A percentile compares a stretch with the other conserved stretches of the same genome.
phyloP scores from a whole-genome alignment of 306 rosid genomes.

The Citrullus amarus region DNA sequence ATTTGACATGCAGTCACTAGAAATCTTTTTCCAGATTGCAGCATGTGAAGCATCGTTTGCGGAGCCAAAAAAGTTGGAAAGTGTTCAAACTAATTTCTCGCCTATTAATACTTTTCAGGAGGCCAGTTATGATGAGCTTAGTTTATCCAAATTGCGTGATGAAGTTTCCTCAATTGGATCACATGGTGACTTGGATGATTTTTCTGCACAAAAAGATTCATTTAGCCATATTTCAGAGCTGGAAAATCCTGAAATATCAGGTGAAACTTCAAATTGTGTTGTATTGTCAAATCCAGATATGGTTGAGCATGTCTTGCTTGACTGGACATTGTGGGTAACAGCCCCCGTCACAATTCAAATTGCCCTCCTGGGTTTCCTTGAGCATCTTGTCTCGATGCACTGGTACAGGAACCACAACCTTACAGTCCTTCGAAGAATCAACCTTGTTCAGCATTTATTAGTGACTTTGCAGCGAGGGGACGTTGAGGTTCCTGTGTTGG shows the following conservation, averaged over 20 bases:
- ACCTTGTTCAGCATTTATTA: slow-evolving; percentile 94
- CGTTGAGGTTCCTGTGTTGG: slow-evolving; percentile 96
- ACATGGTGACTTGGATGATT: slow-evolving; percentile 86
- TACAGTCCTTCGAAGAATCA: slow-evolving; percentile 76
- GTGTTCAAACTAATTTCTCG: slow-evolving; percentile 37
- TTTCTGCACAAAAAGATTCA: slow-evolving; percentile 79
- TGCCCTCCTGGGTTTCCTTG: slow-evolving; percentile 88
- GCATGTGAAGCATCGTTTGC: slow-evolving; percentile 99
- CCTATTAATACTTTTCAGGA: slow-evolving; percentile 51
- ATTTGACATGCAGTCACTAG: slow-evolving; percentile 95
- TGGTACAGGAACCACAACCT: slow-evolving; percentile 97
- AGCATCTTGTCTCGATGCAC: slow-evolving; percentile 98
- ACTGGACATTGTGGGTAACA: slow-evolving; percentile 98
- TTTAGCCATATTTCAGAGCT: slow-evolving; percentile 93
- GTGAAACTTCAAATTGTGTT: slow-evolving; percentile 94
- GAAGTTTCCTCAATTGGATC: slow-evolving; percentile 85
- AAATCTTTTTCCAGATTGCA: slow-evolving; percentile 93
- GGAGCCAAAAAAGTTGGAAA: slow-evolving; percentile 77
- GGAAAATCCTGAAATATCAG: slow-evolving; percentile 61
- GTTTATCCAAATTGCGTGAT: slow-evolving; percentile 71
- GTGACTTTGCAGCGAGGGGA: slow-evolving; percentile 98
- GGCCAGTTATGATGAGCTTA: slow-evolving; percentile 55
- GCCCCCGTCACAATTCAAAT: slow-evolving; percentile 82
- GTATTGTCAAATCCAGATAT: slow-evolving; percentile 97
- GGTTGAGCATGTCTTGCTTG: slow-evolving; percentile 98